A percentile compares a stretch with the other conserved stretches of the same genome.
Evolutionary conservation across 176 grass and related monocot species (phyloP).

Genomic region (Carex cristatella): DNA sequence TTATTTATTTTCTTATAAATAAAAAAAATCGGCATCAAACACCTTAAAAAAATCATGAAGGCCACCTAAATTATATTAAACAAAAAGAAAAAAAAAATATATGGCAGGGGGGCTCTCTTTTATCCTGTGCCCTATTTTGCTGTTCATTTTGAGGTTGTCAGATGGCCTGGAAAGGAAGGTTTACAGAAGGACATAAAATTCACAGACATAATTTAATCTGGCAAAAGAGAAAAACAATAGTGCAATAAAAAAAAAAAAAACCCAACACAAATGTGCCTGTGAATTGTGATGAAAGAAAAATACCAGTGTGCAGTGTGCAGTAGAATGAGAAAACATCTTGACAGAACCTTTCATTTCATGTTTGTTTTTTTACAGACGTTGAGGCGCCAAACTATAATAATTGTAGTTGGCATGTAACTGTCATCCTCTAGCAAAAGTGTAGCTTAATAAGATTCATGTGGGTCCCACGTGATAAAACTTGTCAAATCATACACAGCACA

Average conservation of each 20-base stretch:
- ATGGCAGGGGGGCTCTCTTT: background rate
- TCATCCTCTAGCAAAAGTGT: background rate
- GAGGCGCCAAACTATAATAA: background rate
- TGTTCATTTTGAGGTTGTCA: background rate
- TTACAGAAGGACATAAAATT: background rate
- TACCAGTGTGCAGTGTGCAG: background rate
- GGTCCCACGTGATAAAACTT: background rate
- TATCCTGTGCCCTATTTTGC: background rate
- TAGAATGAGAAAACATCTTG: background rate
- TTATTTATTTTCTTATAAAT: too few species aligned
- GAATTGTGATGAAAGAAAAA: background rate
- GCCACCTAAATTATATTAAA: too few species aligned
- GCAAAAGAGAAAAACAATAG: background rate
- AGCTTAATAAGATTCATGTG: background rate
- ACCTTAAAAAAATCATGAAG: too few species aligned
- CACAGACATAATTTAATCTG: background rate
- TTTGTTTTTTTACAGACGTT: background rate
- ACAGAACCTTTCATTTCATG: background rate
- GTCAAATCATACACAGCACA: slow-evolving; percentile 16
- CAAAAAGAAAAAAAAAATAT: too few species aligned
- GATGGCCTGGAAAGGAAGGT: background rate
- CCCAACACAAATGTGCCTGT: too few species aligned
- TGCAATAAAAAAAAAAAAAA: background rate
- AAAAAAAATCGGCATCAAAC: too few species aligned
- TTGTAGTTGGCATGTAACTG: slow-evolving; percentile 6